Evolutionary conservation across 164 flowering plant genomes (phyloP), one percentile per base, ranked within the genome.

Genomic region (Kalanchoe fedtschenkoi): DNA sequence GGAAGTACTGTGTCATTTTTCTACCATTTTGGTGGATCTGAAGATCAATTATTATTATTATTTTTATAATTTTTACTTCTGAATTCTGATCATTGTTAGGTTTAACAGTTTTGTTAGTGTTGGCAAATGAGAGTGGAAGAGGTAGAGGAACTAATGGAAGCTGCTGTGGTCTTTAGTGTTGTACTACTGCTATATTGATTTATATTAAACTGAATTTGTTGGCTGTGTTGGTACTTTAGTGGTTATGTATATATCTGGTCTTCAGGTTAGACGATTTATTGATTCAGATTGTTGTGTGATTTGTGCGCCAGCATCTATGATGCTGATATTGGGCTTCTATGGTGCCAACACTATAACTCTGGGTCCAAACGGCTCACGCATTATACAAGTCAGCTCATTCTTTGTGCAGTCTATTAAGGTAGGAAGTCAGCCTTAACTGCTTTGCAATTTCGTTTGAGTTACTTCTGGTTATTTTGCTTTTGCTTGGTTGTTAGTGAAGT

Each of bases 381-480:
- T 82, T 30, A 22, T 84, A 26, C 63, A 66, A 58, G 70, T 72
- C 14, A 84, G 71, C 61, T 61, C 81, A 17, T 64, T 82, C 17
- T 76, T 86, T 58, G 86, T 86, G 37, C 77, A 74, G 39, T 73
- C 83, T 9, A 73, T 86, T 62, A 66, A 77, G 88, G 91, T 86
- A n/a, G 10, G 56, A 10, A 5, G 3, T 22, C 13, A n/a, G 9
- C 15, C 30, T 41, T 61, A 17, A 2, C 14, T 56, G 19, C 14
- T 28, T 39, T 34, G 19, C 15, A 47, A 29, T 53, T 14, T 13
- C 37, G 16, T 21, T 13, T 22, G n/a, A 15, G 22, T 34, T 59
- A 14, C 10, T 6, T 14, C n/a, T 22, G 28, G 60, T 8, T 33
- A 7, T 4, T 33, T 33, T 6, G 37, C 37, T 62, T 30, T 69